These are phyloP conservation scores for Naganishia liquefaciens DNA, from an alignment of 1,284 basidiomycete species.

Conservation along the genomic window DNA sequence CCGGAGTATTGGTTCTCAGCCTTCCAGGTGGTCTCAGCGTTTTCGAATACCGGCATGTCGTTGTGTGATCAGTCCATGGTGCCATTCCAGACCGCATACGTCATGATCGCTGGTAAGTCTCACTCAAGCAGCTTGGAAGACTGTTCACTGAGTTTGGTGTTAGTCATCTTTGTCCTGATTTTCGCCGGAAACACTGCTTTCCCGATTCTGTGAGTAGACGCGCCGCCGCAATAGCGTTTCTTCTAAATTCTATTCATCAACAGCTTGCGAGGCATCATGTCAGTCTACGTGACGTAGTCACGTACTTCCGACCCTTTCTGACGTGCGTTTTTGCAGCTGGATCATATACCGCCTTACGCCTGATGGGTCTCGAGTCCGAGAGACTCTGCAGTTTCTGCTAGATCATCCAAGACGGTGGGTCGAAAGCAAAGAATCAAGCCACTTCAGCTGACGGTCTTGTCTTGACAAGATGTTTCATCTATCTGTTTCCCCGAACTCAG, in stretches of 20 bases:
- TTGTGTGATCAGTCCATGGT: constrained; percentile 87
- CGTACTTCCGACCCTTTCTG: not conserved
- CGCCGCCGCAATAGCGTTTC: not conserved
- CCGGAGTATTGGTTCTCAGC: constrained; percentile 74
- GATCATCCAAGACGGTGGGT: constrained; percentile 83
- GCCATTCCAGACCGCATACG: constrained; percentile 81
- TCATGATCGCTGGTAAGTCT: constrained; percentile 64
- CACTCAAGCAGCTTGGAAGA: not conserved
- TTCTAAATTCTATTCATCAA: not conserved
- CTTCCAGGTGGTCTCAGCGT: constrained; percentile 83
- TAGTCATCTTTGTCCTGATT: constrained; percentile 63
- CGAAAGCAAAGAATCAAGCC: not conserved
- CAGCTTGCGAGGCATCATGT: constrained; percentile 69
- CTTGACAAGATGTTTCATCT: constrained; percentile 70
- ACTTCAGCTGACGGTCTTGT: not conserved
- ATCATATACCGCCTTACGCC: constrained; percentile 1
- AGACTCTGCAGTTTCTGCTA: constrained; percentile 86
- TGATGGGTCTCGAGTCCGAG: constrained; percentile 63
- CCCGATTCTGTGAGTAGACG: constrained; percentile 66
- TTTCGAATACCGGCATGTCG: constrained; percentile 85
- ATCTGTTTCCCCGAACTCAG: constrained; percentile 92
- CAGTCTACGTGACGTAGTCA: constrained; percentile 28
- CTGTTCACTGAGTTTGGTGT: not conserved
- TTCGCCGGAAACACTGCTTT: constrained; percentile 90
- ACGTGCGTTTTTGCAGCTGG: constrained; percentile 8